These are phyloP conservation scores for Quercus phellos DNA, from an alignment of 331 rosid genomes.

Conservation along the genomic window DNA sequence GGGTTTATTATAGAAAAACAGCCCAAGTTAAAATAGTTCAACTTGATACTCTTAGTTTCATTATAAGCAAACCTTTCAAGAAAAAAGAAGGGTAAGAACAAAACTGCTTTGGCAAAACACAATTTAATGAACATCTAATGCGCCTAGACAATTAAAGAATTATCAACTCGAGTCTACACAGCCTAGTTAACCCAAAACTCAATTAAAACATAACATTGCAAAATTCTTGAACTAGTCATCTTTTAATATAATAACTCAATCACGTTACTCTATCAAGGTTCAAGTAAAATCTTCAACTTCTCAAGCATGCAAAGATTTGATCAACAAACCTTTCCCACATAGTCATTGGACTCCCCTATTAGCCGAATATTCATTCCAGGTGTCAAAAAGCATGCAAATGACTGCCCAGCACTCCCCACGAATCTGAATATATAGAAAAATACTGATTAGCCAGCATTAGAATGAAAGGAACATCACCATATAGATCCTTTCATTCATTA, in stretches of 20 bases:
- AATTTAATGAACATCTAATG: background rate
- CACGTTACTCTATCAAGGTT: slow-evolving; percentile 13
- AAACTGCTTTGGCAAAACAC: background rate
- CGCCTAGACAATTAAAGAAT: background rate
- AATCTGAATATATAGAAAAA: slow-evolving; percentile 50
- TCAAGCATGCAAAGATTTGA: background rate
- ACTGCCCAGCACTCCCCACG: slow-evolving; percentile 94
- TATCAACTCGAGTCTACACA: background rate
- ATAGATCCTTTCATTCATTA: background rate
- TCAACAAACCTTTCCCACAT: slow-evolving; percentile 86
- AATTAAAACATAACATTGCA: background rate
- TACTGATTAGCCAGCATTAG: slow-evolving; percentile 14
- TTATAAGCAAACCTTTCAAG: background rate
- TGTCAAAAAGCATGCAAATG: slow-evolving; percentile 96
- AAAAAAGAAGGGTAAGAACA: background rate
- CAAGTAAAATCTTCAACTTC: slow-evolving; percentile 8
- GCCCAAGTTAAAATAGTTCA: background rate
- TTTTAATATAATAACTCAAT: background rate
- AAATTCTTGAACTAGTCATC: background rate
- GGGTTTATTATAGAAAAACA: background rate
- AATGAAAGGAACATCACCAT: background rate
- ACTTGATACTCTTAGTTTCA: background rate
- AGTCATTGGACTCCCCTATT: slow-evolving; percentile 94
- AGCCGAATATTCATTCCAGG: slow-evolving; percentile 97
- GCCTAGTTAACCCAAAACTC: background rate